phyloP scores from a whole-genome alignment of 2,329 filamentous ascomycete species.

The Chaetomiaceae sp. region DNA sequence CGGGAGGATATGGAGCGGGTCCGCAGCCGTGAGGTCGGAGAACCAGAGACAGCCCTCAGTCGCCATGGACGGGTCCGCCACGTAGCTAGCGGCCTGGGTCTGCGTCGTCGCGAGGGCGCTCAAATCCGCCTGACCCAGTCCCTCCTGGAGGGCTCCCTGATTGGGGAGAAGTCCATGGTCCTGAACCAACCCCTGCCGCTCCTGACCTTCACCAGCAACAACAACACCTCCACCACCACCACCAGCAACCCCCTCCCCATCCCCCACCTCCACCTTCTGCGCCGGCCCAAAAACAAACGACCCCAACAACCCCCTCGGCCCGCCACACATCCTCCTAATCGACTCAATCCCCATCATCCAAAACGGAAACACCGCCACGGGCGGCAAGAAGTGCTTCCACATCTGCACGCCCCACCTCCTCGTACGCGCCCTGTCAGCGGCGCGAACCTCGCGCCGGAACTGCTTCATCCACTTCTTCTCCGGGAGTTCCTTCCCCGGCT shows the following conservation, averaged over 20 bases:
- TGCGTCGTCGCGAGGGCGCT: neutral
- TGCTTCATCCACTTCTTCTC: conserved; percentile 28
- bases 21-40: conserved; percentile 46
- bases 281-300: conserved; percentile 28
- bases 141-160: too few species aligned
- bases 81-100: conserved; percentile 13
- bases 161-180: too few species aligned
- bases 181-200: neutral
- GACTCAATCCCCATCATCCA: conserved; percentile 49
- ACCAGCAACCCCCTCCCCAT: neutral
- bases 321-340: conserved; percentile 44
- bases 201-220: neutral
- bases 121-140: neutral
- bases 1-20: conserved; percentile 48
- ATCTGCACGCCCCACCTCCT: conserved; percentile 39
- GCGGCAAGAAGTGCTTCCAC: conserved; percentile 41
- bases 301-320: conserved; percentile 35
- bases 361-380: conserved; percentile 40
- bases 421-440: conserved; percentile 18
- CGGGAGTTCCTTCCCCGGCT: too few species aligned
- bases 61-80: conserved; percentile 38
- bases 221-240: neutral
- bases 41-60: conserved; percentile 54
- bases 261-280: conserved; percentile 2
- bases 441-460: too few species aligned